Percentiles rank a stretch among this genome's conserved stretches.
Evolutionary conservation across 164 flowering plant species (phyloP).

Genomic region (Nelumbo lutea): DNA sequence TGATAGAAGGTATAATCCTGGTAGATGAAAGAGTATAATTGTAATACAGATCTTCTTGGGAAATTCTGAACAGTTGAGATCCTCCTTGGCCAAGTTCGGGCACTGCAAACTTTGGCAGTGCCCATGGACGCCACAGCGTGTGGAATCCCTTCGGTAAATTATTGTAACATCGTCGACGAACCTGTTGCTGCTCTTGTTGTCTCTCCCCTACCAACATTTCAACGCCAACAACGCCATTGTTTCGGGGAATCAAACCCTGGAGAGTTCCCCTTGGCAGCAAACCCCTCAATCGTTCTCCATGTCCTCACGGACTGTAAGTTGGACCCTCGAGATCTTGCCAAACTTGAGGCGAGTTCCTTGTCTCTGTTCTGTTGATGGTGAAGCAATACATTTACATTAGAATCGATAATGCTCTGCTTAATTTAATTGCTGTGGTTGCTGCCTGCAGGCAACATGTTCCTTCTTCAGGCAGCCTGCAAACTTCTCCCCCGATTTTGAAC

Average conservation of each 20-base stretch:
- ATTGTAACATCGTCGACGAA: conserved; percentile 71
- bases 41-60: background rate
- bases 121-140: conserved; percentile 98
- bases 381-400: conserved; percentile 20
- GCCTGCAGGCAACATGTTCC: conserved; percentile 81
- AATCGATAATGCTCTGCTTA: conserved; percentile 51
- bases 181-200: conserved; percentile 48
- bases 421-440: conserved; percentile 37
- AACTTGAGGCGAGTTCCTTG: conserved; percentile 77
- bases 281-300: conserved; percentile 92
- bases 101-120: conserved; percentile 69
- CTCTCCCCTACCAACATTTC: conserved; percentile 46
- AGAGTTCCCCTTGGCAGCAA: conserved; percentile 89
- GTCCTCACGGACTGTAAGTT: conserved; percentile 79
- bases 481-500: conserved; percentile 66
- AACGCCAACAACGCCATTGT: conserved; percentile 72
- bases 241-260: conserved; percentile 75
- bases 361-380: conserved; percentile 2
- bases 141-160: conserved; percentile 62
- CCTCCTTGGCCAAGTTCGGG: conserved; percentile 30
- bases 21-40: background rate
- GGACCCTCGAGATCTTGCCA: conserved; percentile 92
- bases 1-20: background rate
- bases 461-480: conserved; percentile 92
- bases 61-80: conserved; percentile 10